Evolutionary conservation across 805 yeast species (phyloP), one percentile per base, ranked within the genome.

Genomic region (Candida mattraensis): DNA sequence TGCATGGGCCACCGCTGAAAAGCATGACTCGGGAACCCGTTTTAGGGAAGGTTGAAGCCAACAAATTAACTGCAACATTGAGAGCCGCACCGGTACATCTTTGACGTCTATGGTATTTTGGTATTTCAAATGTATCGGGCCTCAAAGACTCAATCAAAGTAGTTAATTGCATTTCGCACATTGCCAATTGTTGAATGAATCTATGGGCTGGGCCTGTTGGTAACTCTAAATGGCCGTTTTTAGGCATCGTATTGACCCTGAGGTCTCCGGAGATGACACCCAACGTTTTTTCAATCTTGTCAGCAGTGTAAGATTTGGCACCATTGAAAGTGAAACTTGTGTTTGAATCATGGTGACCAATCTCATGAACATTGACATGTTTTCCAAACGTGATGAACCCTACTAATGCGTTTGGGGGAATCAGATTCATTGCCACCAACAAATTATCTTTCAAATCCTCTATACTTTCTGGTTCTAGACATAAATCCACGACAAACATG

Each of bases 1-100:
- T 81, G 47, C 83, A 74, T 5, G 83, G 78, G 1, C 87, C 87
- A 18, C 79, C 83, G 4, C 74, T 52, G 48, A 80, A 80, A 16
- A 72, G 55, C 51, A 78, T 53, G 5, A 78, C 52, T 31, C 76
- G 77, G 0, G 79, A 75, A 1, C 83, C 83, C 1, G 72, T 60
- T 18, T 72, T 67, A 0, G 74, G 65, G 30, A 62, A 67, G 6
- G 72, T 47, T 3, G 56, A 49, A 26, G 62, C 53, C 39, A 71
- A 26, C 46, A 70, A 32, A 53, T 60, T 49, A 42, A 65, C 24
- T 48, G 73, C 63, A 61, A 80, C 58, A 39, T 70, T 73, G 16
- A 80, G 44, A 3, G 86, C 86, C 30, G 74, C 52, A 3, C 87
- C 87, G 0, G 83, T 77, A 14, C 78, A 64, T 46, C 85, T 66